Percentiles rank a stretch among this genome's conserved stretches.
These are phyloP conservation scores for Diplodia scrobiculata DNA, from an alignment of 2,329 filamentous ascomycete genomes.

Conservation along the genomic window DNA sequence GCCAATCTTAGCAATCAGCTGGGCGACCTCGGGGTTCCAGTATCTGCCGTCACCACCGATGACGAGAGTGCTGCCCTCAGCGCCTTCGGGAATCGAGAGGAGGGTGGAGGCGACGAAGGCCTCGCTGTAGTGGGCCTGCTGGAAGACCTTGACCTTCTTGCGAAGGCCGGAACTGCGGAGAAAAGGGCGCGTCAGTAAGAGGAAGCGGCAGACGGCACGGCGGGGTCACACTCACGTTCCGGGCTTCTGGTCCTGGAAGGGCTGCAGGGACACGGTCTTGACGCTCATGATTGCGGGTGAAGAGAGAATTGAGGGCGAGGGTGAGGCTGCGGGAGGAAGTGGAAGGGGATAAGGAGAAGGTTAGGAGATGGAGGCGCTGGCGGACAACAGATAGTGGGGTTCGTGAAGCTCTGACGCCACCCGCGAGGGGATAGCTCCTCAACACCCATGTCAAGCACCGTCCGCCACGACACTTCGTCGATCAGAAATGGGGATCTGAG, in stretches of 20 bases:
- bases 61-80: conserved; percentile 82
- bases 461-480: conserved; percentile 19
- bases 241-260: conserved; percentile 96
- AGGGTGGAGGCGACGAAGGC: conserved; percentile 93
- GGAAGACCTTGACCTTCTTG: conserved; percentile 98
- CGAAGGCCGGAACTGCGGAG: conserved; percentile 82
- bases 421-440: conserved; percentile 25
- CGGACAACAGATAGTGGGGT: conserved; percentile 26
- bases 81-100: conserved; percentile 93
- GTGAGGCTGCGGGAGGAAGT: conserved; percentile 3
- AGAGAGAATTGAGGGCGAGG: conserved; percentile 3
- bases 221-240: conserved; percentile 76
- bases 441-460: conserved; percentile 19
- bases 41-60: conserved; percentile 96
- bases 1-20: conserved; percentile 95
- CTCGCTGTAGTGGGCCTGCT: conserved; percentile 93
- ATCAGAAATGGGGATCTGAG: conserved; percentile 21
- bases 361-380: conserved; percentile 18
- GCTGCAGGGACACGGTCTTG: conserved; percentile 77
- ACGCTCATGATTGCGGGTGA: conserved; percentile 58
- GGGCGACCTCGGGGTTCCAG: conserved; percentile 95
- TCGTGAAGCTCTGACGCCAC: conserved; percentile 25
- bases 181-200: conserved; percentile 14
- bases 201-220: conserved; percentile 6
- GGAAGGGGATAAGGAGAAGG: conserved; percentile 16